A percentile compares a stretch with the other conserved stretches of the same genome.
Evolutionary conservation across 495 filamentous ascomycete species (phyloP).

Genomic region (Hyaloscypha variabilis): DNA sequence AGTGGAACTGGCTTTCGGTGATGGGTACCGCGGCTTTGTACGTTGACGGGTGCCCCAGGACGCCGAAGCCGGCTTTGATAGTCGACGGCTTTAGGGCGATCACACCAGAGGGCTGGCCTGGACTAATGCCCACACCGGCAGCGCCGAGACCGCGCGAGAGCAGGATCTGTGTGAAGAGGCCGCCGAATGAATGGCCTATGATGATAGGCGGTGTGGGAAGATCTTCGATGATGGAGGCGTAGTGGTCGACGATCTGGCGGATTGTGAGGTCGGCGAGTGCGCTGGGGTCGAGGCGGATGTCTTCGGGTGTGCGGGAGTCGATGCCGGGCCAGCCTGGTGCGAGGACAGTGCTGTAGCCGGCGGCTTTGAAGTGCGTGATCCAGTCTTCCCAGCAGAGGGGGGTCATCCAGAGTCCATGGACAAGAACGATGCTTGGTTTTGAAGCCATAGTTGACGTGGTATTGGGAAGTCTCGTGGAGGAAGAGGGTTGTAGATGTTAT

Average conservation of each 20-base stretch:
- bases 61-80: conserved; percentile 19
- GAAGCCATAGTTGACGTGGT: neutral
- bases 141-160: conserved; percentile 26
- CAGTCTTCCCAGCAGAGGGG: conserved; percentile 31
- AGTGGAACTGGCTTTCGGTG: conserved; percentile 27
- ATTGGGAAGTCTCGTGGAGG: too few species aligned
- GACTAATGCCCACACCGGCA: conserved; percentile 23
- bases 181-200: conserved; percentile 31
- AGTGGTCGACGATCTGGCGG: conserved; percentile 26
- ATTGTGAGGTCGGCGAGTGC: conserved; percentile 22
- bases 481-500: too few species aligned
- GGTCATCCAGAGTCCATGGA: conserved; percentile 34
- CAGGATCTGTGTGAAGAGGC: conserved; percentile 27
- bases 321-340: conserved; percentile 31
- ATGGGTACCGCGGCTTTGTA: conserved; percentile 29
- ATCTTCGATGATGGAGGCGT: conserved; percentile 20
- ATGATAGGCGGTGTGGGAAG: conserved; percentile 28
- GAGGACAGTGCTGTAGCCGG: conserved; percentile 21
- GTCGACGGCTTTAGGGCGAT: conserved; percentile 20
- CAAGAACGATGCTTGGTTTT: conserved; percentile 25
- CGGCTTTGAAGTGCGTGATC: conserved; percentile 14
- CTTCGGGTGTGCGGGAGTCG: conserved; percentile 22
- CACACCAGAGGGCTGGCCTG: conserved; percentile 26
- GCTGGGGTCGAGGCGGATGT: conserved; percentile 21
- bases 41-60: conserved; percentile 26